These are phyloP conservation scores for Xylaria sp. DNA, from an alignment of 2,329 filamentous ascomycete genomes.

Conservation along the genomic window DNA sequence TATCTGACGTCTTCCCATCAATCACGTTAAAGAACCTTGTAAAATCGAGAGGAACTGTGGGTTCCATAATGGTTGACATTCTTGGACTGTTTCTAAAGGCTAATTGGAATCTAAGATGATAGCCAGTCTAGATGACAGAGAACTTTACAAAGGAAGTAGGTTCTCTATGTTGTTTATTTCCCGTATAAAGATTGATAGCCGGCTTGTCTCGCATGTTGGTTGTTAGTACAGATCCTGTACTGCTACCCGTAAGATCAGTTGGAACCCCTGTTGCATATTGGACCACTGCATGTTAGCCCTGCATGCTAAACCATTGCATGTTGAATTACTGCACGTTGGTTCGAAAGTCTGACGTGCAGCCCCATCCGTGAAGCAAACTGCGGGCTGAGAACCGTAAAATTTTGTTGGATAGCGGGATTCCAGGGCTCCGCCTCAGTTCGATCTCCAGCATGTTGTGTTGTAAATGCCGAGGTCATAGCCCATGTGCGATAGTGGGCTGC, in stretches of 20 bases:
- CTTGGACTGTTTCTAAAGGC: not conserved
- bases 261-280: not conserved
- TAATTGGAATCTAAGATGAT: not conserved
- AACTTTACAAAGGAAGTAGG: not conserved
- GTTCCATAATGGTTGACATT: not conserved
- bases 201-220: not conserved
- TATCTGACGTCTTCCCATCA: slow-evolving; percentile 53
- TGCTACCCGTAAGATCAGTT: not conserved
- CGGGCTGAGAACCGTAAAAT: not conserved
- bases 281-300: not conserved
- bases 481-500: no score
- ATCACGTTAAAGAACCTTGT: slow-evolving; percentile 64
- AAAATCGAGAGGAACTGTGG: slow-evolving; percentile 17
- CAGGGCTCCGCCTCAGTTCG: no score
- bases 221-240: not conserved
- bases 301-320: not conserved
- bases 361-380: not conserved
- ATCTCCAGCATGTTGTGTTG: not conserved
- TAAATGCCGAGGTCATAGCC: not conserved
- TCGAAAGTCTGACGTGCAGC: not conserved
- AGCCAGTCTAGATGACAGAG: not conserved
- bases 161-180: not conserved
- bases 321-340: not conserved
- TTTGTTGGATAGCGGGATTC: no score
- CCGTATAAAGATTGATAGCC: not conserved